These are phyloP conservation scores for Mycena citricolor DNA, from an alignment of 1,284 basidiomycete species.

Conservation along the genomic window DNA sequence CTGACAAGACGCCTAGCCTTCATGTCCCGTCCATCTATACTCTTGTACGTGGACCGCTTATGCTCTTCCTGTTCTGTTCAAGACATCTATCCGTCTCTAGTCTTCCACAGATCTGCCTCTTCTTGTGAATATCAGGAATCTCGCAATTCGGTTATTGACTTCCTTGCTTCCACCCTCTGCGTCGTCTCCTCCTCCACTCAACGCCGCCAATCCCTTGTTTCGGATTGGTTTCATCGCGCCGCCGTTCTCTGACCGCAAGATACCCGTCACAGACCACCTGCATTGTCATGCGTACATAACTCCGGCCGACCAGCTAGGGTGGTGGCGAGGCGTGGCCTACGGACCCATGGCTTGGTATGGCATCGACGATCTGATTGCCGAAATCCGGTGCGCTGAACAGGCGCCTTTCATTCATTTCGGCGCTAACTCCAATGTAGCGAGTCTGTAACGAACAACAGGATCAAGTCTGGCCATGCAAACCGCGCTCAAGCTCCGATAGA, in stretches of 20 bases:
- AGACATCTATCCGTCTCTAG: conserved; percentile 36
- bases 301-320: conserved; percentile 63
- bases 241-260: conserved; percentile 71
- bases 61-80: conserved; percentile 4
- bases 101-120: conserved; percentile 73
- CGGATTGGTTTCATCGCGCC: conserved; percentile 74
- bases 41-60: conserved; percentile 46
- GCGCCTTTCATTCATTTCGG: conserved; percentile 1
- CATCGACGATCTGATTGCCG: conserved; percentile 75
- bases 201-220: conserved; percentile 38
- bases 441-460: conserved; percentile 69
- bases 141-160: conserved; percentile 55
- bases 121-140: conserved; percentile 59
- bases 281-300: conserved; percentile 71
- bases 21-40: conserved; percentile 76
- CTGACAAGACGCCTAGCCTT: conserved; percentile 43
- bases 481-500: conserved; percentile 61
- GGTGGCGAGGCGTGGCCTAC: conserved; percentile 70
- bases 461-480: conserved; percentile 64
- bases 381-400: conserved; percentile 56
- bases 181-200: conserved; percentile 32
- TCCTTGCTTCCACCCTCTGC: conserved; percentile 42
- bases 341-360: conserved; percentile 70
- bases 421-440: conserved; percentile 44
- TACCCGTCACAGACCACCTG: conserved; percentile 74